phyloP scores from a whole-genome alignment of 202 grass and related monocot species.

The Panicum hallii region DNA sequence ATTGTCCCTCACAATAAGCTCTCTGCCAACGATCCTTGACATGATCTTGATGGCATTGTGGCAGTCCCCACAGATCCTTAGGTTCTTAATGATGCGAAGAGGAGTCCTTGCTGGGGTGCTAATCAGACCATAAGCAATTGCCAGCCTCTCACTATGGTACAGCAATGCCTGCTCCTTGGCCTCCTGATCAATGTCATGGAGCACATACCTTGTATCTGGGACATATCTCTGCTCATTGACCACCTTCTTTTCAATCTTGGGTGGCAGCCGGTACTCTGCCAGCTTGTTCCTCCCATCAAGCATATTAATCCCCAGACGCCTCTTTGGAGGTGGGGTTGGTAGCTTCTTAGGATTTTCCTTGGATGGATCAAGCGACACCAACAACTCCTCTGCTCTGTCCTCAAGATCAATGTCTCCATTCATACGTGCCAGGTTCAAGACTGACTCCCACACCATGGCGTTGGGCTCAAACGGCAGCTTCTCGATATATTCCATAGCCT shows the following conservation, averaged over 20 bases:
- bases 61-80: constrained; percentile 97
- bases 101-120: constrained; percentile 95
- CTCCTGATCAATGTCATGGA: constrained; percentile 97
- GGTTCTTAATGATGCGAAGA: constrained; percentile 92
- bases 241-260: constrained; percentile 91
- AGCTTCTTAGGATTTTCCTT: constrained; percentile 61
- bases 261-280: constrained; percentile 77
- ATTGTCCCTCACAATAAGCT: constrained; percentile 97
- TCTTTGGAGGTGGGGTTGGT: constrained; percentile 73
- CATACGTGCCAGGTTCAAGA: constrained; percentile 71
- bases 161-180: constrained; percentile 96
- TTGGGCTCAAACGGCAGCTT: constrained; percentile 84
- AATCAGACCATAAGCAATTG: constrained; percentile 92
- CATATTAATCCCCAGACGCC: constrained; percentile 91
- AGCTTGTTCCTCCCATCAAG: constrained; percentile 95
- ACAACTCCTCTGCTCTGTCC: constrained; percentile 73
- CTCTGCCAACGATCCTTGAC: constrained; percentile 94
- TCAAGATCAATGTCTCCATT: constrained; percentile 98
- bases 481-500: constrained; percentile 88
- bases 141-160: constrained; percentile 92
- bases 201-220: constrained; percentile 92
- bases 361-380: constrained; percentile 70
- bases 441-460: constrained; percentile 64
- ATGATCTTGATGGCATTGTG: constrained; percentile 99
- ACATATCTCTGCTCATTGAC: constrained; percentile 92